These are phyloP conservation scores for Colletotrichum tropicicola DNA, from an alignment of 2,329 filamentous ascomycete genomes.

Conservation along the genomic window DNA sequence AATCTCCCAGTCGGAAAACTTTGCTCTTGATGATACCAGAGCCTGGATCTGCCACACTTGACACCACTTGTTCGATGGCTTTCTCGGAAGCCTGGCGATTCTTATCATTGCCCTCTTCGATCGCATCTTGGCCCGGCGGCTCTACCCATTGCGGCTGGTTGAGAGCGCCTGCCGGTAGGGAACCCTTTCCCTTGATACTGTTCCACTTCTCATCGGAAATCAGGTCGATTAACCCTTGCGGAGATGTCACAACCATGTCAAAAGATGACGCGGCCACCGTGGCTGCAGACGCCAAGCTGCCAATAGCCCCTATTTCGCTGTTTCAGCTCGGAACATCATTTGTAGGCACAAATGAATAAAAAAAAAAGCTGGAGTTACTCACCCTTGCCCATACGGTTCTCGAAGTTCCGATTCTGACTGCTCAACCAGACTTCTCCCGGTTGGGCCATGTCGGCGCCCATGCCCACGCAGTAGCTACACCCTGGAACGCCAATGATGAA, in stretches of 20 bases:
- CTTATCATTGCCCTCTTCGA: background rate
- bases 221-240: constrained; percentile 40
- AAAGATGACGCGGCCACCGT: constrained; percentile 57
- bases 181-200: constrained; percentile 32
- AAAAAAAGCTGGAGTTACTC: constrained; percentile 35
- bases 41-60: background rate
- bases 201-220: constrained; percentile 33
- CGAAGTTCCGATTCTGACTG: constrained; percentile 56
- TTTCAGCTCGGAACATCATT: constrained; percentile 28
- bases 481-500: constrained; percentile 52
- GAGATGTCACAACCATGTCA: constrained; percentile 51
- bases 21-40: constrained; percentile 21
- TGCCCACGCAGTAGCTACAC: constrained; percentile 55
- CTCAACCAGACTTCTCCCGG: constrained; percentile 52
- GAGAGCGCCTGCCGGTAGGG: constrained; percentile 11
- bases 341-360: background rate
- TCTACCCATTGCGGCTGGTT: constrained; percentile 11
- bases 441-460: constrained; percentile 49
- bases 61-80: background rate
- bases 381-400: constrained; percentile 55
- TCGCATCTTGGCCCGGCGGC: background rate
- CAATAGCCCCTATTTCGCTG: constrained; percentile 36
- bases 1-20: constrained; percentile 31
- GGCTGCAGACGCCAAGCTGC: constrained; percentile 53
- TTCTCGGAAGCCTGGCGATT: background rate